Base-by-base conservation (phyloP, 2,329 filamentous ascomycete genomes). In the Aspergillus viridinutans region DNA sequence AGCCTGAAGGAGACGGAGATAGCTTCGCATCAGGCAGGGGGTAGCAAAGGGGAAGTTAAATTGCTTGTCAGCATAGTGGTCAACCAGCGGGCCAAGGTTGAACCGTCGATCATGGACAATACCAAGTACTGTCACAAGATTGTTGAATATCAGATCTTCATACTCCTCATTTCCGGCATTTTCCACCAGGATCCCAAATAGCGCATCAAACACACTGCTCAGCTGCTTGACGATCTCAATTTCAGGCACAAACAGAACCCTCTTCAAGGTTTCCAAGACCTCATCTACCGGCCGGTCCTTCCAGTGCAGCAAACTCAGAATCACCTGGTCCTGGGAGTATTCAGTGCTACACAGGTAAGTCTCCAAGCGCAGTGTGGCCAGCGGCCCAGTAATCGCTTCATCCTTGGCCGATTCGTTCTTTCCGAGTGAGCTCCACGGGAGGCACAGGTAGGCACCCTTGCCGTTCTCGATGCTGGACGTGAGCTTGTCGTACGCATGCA, bases 151-250 rank as follows among this genome's bases (percentile, higher is more conserved):
- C 17, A 96, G 76, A 67, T 97, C 93, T 69, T 97, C 94, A 61
- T 92, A 92, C 69, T 96, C 90, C 62, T 95, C 90, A 62, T 91
- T 91, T 9, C 90, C 91, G n/a, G 90, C 86, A 67, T 96, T 88
- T 65, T 97, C 92, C 29, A 95, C 90, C 28, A 97, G 79, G 28
- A 97, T 92, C 5, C 90, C 89, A 69, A 99, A 99, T 0, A 99
- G 83, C 0, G 91, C 86, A 72, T 96, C 90, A 53, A 99, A 88
- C 1, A 97, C 92, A 66, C 96, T 89, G 61, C 85, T 89, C 7
- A 97, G 79, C 45, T 97, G 83, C 77, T 97, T 99, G 60, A 99
- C 94, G 35, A 99, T 90, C 74, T 99, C 95, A 55, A 97, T 96
- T 71, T 99, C 94, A 0, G 94, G 90, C 0, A 99, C 92, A 64